Evolutionary conservation across 2,329 filamentous ascomycete species (phyloP).

Genomic region (Tolypocladium pustulatum): DNA sequence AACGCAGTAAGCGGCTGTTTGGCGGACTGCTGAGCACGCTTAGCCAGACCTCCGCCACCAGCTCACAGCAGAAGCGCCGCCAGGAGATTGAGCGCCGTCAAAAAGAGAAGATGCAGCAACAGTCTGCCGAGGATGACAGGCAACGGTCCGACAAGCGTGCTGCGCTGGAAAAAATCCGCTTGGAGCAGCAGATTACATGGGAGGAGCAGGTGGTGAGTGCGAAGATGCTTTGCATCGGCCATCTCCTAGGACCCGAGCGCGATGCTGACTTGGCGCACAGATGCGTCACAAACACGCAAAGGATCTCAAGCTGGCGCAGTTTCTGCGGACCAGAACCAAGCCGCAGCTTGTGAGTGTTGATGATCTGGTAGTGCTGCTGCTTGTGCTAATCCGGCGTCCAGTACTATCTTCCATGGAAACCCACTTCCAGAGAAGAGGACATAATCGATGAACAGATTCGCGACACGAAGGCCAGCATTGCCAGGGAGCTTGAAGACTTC

Average conservation of each 20-base stretch:
- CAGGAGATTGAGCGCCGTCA: slow-evolving; percentile 76
- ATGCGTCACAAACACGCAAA: slow-evolving; percentile 67
- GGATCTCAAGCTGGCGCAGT: slow-evolving; percentile 60
- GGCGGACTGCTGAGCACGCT: slow-evolving; percentile 71
- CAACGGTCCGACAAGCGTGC: slow-evolving; percentile 55
- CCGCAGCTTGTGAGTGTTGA: slow-evolving; percentile 59
- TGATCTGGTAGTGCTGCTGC: not conserved
- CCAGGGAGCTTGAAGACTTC: slow-evolving; percentile 55
- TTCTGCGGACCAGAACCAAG: slow-evolving; percentile 58
- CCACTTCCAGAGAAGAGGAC: slow-evolving; percentile 57
- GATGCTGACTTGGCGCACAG: slow-evolving; percentile 32
- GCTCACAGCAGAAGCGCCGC: slow-evolving; percentile 55
- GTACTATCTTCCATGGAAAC: slow-evolving; percentile 82
- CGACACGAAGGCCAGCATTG: slow-evolving; percentile 52
- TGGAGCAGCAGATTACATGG: slow-evolving; percentile 61
- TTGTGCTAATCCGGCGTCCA: slow-evolving; percentile 22
- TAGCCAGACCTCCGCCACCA: slow-evolving; percentile 54
- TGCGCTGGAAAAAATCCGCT: slow-evolving; percentile 48
- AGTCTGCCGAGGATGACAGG: slow-evolving; percentile 61
- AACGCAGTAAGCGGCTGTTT: slow-evolving; percentile 76
- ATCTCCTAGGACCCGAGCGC: no score
- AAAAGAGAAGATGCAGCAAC: slow-evolving; percentile 62
- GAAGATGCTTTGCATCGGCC: not conserved
- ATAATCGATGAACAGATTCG: slow-evolving; percentile 60
- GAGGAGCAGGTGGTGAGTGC: slow-evolving; percentile 64